Evolutionary conservation across 192 early-diverging fungal genomes (phyloP).

Genomic region (Paraglomus occultum): DNA sequence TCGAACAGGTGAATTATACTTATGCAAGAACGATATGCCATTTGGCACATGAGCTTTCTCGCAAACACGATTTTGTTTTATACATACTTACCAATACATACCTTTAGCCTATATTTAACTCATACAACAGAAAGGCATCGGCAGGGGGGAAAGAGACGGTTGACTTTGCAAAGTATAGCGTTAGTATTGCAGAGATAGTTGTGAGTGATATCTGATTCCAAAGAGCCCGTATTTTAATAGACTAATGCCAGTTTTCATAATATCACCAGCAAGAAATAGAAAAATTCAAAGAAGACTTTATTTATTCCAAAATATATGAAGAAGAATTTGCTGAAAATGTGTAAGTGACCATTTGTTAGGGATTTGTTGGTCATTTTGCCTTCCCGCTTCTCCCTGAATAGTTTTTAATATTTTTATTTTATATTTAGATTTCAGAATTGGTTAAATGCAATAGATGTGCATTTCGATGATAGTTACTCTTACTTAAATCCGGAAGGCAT

Average conservation of each 20-base stretch:
- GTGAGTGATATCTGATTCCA: too few species aligned
- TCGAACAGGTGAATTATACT: constrained; percentile 62
- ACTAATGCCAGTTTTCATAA: too few species aligned
- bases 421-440: constrained; percentile 59
- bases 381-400: neutral
- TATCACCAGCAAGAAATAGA: constrained; percentile 62
- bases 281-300: constrained; percentile 84
- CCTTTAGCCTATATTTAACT: constrained; percentile 56
- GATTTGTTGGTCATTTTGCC: neutral
- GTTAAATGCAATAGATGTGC: constrained; percentile 56
- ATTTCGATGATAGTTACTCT: constrained; percentile 52
- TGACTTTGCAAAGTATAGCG: constrained; percentile 55
- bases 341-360: constrained; percentile 43
- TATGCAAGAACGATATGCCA: too few species aligned
- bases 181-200: constrained; percentile 14
- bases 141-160: constrained; percentile 41
- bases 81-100: neutral
- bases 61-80: neutral
- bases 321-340: constrained; percentile 65
- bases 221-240: too few species aligned
- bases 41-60: neutral
- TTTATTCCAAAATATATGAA: constrained; percentile 76
- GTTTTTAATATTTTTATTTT: neutral
- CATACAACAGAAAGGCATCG: constrained; percentile 58
- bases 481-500: constrained; percentile 62